Evolutionary conservation across 2,329 filamentous ascomycete genomes (phyloP).

Genomic region (Arthrobotrys pseudoclavata): DNA sequence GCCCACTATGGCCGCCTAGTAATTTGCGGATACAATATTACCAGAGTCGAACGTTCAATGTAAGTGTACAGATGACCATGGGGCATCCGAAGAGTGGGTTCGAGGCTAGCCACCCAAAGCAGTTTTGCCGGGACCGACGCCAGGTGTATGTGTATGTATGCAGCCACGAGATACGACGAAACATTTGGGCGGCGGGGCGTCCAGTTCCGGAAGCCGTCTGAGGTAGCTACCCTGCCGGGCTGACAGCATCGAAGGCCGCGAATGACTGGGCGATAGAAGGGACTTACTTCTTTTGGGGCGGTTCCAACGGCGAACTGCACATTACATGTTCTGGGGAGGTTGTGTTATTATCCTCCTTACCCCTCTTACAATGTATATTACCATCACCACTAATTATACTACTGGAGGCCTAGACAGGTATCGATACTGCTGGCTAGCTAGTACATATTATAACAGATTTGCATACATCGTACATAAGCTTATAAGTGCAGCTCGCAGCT

Average conservation of each 20-base stretch:
- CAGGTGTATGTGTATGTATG: slow-evolving; percentile 14
- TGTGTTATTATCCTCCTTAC: neutral
- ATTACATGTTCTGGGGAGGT: neutral
- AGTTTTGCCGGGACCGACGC: neutral
- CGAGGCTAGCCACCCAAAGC: neutral
- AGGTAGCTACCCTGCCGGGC: slow-evolving; percentile 16
- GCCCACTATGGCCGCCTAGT: neutral
- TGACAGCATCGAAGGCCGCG: neutral
- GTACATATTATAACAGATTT: no score
- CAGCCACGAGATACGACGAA: slow-evolving; percentile 52
- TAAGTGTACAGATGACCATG: no score
- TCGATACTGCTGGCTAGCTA: no score
- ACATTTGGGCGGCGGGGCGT: slow-evolving; percentile 41
- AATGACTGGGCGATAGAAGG: slow-evolving; percentile 8
- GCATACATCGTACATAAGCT: neutral
- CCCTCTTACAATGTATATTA: neutral
- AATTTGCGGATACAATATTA: neutral
- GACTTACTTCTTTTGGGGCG: slow-evolving; percentile 27
- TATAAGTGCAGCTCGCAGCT: neutral
- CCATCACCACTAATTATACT: no score
- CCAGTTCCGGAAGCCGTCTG: slow-evolving; percentile 52
- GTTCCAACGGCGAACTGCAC: neutral
- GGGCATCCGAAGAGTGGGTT: neutral
- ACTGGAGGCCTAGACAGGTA: no score
- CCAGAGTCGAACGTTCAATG: neutral